Conservation (phyloP, 2,329 filamentous ascomycete genomes). For the Byssothecium circinans region DNA sequence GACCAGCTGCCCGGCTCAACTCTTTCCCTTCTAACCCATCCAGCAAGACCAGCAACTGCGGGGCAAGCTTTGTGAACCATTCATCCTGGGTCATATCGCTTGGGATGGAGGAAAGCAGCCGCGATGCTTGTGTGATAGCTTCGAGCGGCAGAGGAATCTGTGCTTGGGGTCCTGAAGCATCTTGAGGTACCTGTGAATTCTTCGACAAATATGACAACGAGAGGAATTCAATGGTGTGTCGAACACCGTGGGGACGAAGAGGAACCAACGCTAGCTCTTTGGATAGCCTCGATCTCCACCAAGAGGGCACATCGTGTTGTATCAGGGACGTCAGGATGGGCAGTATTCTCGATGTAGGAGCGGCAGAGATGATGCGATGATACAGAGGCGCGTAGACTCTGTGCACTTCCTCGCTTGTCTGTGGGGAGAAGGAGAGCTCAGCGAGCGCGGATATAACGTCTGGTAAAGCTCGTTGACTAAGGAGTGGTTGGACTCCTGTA, state of each 20-base stretch:
- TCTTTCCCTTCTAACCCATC: conserved; percentile 63
- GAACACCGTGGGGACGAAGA: conserved; percentile 64
- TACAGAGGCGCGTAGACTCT: conserved; percentile 21
- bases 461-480: conserved; percentile 37
- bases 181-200: conserved; percentile 47
- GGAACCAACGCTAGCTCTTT: conserved; percentile 63
- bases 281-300: conserved; percentile 62
- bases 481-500: conserved; percentile 39
- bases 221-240: conserved; percentile 70
- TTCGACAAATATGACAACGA: conserved; percentile 65
- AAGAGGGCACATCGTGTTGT: conserved; percentile 62
- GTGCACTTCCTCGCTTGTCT: conserved; percentile 10
- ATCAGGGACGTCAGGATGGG: conserved; percentile 65
- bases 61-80: conserved; percentile 64
- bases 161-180: conserved; percentile 36
- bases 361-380: conserved; percentile 24
- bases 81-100: conserved; percentile 54
- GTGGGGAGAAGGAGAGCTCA: conserved; percentile 39
- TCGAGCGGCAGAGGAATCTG: conserved; percentile 67
- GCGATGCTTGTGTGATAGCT: conserved; percentile 64
- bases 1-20: conserved; percentile 61
- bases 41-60: conserved; percentile 63
- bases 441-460: conserved; percentile 40
- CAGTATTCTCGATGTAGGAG: conserved; percentile 58
- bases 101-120: conserved; percentile 63